These are phyloP conservation scores for Tilletia indica DNA, from an alignment of 1,284 basidiomycete species.

Conservation along the genomic window DNA sequence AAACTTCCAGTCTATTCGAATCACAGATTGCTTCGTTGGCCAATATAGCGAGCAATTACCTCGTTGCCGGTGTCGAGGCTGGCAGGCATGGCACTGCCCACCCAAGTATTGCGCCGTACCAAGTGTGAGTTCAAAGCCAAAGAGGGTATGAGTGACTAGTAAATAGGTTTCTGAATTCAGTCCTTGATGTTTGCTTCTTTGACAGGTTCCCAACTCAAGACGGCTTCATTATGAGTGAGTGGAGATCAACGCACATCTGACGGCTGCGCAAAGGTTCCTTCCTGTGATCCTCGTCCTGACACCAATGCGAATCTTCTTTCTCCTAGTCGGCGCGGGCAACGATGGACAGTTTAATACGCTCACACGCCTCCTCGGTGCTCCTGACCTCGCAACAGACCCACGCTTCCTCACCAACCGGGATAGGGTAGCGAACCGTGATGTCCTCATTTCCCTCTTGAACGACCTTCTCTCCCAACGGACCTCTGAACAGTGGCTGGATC, in stretches of 20 bases:
- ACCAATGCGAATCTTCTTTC: background rate
- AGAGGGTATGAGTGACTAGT: background rate
- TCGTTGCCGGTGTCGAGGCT: slow-evolving; percentile 81
- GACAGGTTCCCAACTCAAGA: slow-evolving; percentile 72
- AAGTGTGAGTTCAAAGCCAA: slow-evolving; percentile 23
- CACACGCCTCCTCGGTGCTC: slow-evolving; percentile 26
- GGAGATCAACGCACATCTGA: background rate
- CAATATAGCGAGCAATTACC: slow-evolving; percentile 90
- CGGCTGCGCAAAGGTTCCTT: too few relatives aligned
- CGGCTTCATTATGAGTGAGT: slow-evolving; percentile 73
- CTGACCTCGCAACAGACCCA: slow-evolving; percentile 26
- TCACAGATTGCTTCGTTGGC: slow-evolving; percentile 80
- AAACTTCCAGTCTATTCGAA: slow-evolving; percentile 31
- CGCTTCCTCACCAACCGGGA: slow-evolving; percentile 62
- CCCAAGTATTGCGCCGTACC: slow-evolving; percentile 57
- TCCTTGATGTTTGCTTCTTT: slow-evolving; percentile 71
- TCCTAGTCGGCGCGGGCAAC: slow-evolving; percentile 78
- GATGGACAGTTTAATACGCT: slow-evolving; percentile 69
- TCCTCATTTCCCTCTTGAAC: slow-evolving; percentile 72
- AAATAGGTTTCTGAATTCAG: background rate
- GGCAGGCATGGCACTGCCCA: slow-evolving; percentile 87
- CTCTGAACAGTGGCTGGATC: slow-evolving; percentile 40
- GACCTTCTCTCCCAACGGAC: slow-evolving; percentile 55
- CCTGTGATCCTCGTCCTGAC: background rate
- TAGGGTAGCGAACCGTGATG: slow-evolving; percentile 73